A percentile compares a stretch with the other conserved stretches of the same genome.
These are phyloP conservation scores for Boletus vinaceobasis DNA, from an alignment of 768 basidiomycete species.

Conservation along the genomic window DNA sequence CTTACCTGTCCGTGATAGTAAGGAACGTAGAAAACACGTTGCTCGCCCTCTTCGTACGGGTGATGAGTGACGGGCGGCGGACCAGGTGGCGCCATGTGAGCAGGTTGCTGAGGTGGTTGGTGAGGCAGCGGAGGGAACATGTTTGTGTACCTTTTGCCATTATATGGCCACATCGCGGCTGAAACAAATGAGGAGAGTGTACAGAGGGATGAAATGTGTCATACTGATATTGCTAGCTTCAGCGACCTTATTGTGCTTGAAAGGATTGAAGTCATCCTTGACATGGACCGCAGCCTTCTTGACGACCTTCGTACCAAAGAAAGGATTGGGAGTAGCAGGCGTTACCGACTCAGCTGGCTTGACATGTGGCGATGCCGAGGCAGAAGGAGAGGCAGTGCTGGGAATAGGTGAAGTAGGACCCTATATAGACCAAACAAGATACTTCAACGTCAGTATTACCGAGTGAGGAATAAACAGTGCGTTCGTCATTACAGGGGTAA, in stretches of 20 bases:
- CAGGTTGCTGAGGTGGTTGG: constrained; percentile 59
- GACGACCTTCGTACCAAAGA: constrained; percentile 79
- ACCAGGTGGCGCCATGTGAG: constrained; percentile 63
- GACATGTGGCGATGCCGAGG: constrained; percentile 59
- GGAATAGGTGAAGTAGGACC: constrained; percentile 46
- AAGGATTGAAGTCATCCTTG: constrained; percentile 97
- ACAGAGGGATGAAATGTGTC: constrained; percentile 29
- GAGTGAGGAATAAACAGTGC: constrained; percentile 3
- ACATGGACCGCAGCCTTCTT: constrained; percentile 81
- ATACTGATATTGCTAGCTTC: constrained; percentile 72
- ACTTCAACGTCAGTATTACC: constrained; percentile 17
- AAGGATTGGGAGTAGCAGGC: constrained; percentile 69
- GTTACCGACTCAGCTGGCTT: constrained; percentile 54
- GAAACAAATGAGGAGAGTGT: constrained; percentile 5
- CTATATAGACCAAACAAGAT: constrained; percentile 30
- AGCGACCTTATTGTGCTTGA: constrained; percentile 80
- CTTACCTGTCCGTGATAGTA: constrained; percentile 77
- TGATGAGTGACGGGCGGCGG: constrained; percentile 71
- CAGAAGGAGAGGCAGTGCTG: constrained; percentile 39
- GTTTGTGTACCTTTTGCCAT: constrained; percentile 77
- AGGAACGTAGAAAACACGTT: constrained; percentile 73
- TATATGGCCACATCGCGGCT: constrained; percentile 86
- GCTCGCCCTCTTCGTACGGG: constrained; percentile 76
- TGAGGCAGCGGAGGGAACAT: constrained; percentile 68
- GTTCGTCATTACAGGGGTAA: constrained; percentile 55